phyloP scores from a whole-genome alignment of 1,284 basidiomycete species.

The Cutaneotrichosporon cyanovorans region DNA sequence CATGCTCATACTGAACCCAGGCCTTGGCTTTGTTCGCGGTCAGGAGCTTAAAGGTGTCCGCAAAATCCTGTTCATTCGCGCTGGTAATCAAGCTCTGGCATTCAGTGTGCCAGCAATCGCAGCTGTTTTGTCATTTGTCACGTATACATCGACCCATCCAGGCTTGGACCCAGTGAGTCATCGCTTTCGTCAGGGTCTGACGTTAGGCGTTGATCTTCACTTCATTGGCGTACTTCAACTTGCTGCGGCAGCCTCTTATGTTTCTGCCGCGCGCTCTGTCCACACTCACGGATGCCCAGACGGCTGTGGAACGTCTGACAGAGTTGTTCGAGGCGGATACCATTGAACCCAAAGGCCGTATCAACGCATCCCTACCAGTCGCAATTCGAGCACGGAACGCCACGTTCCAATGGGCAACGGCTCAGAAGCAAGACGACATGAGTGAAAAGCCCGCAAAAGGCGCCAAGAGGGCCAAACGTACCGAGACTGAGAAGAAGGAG shows the following conservation, averaged over 20 bases:
- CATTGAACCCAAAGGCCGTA: conserved; percentile 45
- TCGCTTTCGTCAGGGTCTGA: not conserved
- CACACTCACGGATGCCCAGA: conserved; percentile 58
- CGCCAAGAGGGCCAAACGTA: not conserved
- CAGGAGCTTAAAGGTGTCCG: conserved; percentile 55
- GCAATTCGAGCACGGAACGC: conserved; percentile 54
- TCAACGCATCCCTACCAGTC: conserved; percentile 50
- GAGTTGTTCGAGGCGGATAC: conserved; percentile 55
- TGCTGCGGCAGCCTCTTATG: conserved; percentile 61
- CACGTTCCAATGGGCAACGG: conserved; percentile 56
- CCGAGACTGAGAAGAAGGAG: not conserved
- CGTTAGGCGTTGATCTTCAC: conserved; percentile 60
- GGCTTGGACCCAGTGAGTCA: conserved; percentile 50
- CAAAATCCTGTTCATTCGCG: conserved; percentile 56
- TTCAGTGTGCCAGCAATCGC: conserved; percentile 52
- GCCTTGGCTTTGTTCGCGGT: conserved; percentile 52
- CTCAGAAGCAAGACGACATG: conserved; percentile 3
- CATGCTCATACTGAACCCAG: conserved; percentile 36
- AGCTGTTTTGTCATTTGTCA: conserved; percentile 66
- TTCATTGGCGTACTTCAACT: conserved; percentile 61
- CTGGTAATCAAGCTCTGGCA: conserved; percentile 50
- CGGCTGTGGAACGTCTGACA: conserved; percentile 54
- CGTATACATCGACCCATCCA: conserved; percentile 56
- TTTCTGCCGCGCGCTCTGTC: conserved; percentile 61
- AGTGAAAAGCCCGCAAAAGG: not conserved